These are phyloP conservation scores for Claviceps sp. DNA, from an alignment of 2,329 filamentous ascomycete species.

Conservation along the genomic window DNA sequence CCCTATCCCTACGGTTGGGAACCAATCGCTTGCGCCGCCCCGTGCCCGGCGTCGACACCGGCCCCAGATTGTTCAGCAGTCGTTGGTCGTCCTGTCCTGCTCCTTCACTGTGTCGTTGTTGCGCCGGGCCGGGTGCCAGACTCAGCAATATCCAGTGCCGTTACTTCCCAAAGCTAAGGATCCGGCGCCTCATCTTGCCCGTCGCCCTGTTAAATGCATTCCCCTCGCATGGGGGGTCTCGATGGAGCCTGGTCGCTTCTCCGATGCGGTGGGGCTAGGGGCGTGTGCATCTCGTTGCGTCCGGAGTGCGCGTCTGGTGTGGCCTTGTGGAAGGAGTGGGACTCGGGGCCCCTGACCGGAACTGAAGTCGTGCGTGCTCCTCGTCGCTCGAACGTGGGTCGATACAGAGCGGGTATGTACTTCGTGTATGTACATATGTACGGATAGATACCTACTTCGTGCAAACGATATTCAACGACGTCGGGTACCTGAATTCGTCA, in stretches of 20 bases:
- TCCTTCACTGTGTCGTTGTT: slow-evolving; percentile 1
- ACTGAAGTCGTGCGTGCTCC: neutral
- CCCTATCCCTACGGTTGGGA: neutral
- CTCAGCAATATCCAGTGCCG: neutral
- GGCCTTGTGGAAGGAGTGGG: neutral
- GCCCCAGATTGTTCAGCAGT: neutral
- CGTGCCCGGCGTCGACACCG: neutral
- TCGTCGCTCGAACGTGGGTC: neutral
- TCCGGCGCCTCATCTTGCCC: neutral
- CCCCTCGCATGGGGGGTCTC: slow-evolving; percentile 1
- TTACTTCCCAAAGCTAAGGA: neutral
- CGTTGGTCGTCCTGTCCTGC: neutral
- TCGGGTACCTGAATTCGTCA: neutral
- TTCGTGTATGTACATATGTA: no score
- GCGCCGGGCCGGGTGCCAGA: neutral
- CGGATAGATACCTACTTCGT: no score
- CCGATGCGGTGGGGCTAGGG: slow-evolving; percentile 4
- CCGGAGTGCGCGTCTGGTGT: neutral
- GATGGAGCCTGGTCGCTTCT: slow-evolving; percentile 1
- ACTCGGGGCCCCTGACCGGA: neutral
- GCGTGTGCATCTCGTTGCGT: neutral
- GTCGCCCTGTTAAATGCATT: slow-evolving; percentile 1
- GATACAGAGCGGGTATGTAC: neutral
- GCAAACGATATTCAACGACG: no score
- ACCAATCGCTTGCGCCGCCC: neutral